These are phyloP conservation scores for Gracilaria caudata DNA, from an alignment of 23 red algal species.

Conservation along the genomic window DNA sequence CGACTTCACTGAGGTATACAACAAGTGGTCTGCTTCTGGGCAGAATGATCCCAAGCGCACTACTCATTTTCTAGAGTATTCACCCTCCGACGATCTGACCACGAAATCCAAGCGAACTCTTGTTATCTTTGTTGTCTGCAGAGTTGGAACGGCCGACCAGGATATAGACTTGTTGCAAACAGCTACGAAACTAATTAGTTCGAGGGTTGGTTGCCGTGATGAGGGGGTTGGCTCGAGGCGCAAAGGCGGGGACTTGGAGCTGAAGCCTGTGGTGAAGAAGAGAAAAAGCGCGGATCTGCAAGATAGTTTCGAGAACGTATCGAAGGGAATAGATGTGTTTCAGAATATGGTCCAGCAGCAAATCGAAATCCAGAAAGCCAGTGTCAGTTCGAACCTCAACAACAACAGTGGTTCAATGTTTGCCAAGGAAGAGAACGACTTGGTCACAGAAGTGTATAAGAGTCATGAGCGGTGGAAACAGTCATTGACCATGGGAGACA, in stretches of 20 bases:
- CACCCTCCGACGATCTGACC: not conserved
- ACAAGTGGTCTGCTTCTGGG: not conserved
- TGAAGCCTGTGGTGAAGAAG: not conserved
- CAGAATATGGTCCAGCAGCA: not conserved
- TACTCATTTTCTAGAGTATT: not conserved
- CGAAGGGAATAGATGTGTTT: not conserved
- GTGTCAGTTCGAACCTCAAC: not conserved
- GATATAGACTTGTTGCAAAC: not conserved
- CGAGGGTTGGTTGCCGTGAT: not conserved
- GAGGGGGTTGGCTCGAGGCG: not conserved
- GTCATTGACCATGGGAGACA: not conserved
- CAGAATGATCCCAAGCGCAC: constrained; percentile 14
- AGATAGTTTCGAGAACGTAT: constrained; percentile 4
- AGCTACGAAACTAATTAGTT: not conserved
- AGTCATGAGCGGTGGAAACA: not conserved
- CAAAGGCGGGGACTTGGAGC: not conserved
- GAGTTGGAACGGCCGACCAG: not conserved
- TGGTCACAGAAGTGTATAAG: not conserved
- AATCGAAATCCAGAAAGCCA: constrained; percentile 13
- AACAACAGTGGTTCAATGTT: not conserved
- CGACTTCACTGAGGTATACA: not conserved
- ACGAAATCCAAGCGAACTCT: constrained; percentile 11
- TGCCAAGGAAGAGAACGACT: not conserved
- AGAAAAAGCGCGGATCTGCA: not conserved
- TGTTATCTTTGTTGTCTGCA: not conserved